Base-by-base conservation (phyloP, 2,329 filamentous ascomycete species). In the Pyrenochaeta sp. region DNA sequence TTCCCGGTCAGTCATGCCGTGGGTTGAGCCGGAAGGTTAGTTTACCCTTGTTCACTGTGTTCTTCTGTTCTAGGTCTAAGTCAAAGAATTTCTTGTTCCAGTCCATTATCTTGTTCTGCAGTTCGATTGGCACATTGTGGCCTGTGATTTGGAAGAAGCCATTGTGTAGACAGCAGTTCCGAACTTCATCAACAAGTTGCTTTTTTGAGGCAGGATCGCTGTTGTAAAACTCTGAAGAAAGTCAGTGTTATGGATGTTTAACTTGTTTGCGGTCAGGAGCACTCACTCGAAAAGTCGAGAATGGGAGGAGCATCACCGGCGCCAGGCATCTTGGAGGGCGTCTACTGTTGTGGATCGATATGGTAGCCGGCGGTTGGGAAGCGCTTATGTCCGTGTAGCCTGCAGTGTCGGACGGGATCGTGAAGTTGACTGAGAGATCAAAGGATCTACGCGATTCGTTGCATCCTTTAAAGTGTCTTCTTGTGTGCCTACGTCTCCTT, bases 131-230 rank as follows among this genome's bases (percentile, higher is more conserved):
- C 5, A 82, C 73, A 1, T 72, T 67, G 51, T 82, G 79, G 28
- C 77, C 77, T 2, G 73, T 77, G 58, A 82, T 80, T 54, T 82
- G 80, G 65, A 82, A 82, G 67, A 82, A 82, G 22, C 81, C 80
- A 67, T 75, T 74, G 57, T 73, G 66, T 15, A 72, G 54, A 56
- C 74, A 77, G 56, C 69, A 73, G 22, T 71, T 61, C 19, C 68
- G 62, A 13, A 77, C 67, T 39, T 72, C 57, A 1, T 68, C 64
- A 30, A 75, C 68, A 5, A 76, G 63, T 36, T 70, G 61, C 42
- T 67, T 48, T 43, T 72, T 74, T 27, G 61, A 61, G 7, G 59
- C 37, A 0, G 64, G 46, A 54, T 76, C 66, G 8, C 51, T 58
- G 30, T 59, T 56, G 53, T 75, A 74, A 58, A 75, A 75, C 1